These are phyloP conservation scores for Takashimella koratensis DNA, from an alignment of 1,284 basidiomycete genomes.

Conservation along the genomic window DNA sequence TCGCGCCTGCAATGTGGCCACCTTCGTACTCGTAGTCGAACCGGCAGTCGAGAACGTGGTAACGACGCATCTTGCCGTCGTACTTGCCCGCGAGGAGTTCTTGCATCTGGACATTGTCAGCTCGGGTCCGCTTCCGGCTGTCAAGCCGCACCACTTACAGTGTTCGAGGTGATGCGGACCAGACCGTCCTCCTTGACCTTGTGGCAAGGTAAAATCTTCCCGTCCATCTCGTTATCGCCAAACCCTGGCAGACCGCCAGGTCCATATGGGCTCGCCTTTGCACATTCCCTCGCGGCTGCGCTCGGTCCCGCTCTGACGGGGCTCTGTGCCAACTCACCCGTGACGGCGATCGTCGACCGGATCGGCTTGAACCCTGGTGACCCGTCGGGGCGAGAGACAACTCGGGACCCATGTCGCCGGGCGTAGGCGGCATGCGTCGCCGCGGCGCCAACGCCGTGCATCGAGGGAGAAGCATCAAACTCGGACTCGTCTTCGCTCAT, in stretches of 20 bases:
- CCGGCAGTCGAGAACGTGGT: constrained; percentile 87
- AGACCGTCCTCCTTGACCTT: constrained; percentile 90
- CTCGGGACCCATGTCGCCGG: constrained; percentile 21
- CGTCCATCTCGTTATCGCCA: constrained; percentile 85
- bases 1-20: constrained; percentile 86
- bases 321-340: constrained; percentile 6
- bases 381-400: constrained; percentile 28
- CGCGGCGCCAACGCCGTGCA: constrained; percentile 12
- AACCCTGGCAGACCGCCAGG: constrained; percentile 65
- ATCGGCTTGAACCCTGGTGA: constrained; percentile 35
- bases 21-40: constrained; percentile 96
- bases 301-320: not conserved
- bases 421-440: constrained; percentile 35
- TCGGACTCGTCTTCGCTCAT: constrained; percentile 40
- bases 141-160: constrained; percentile 55
- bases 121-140: not conserved
- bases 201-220: constrained; percentile 91
- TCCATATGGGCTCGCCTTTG: constrained; percentile 24
- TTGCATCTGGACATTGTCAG: constrained; percentile 57
- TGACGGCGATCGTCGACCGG: constrained; percentile 16
- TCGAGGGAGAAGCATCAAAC: constrained; percentile 36
- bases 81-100: constrained; percentile 70
- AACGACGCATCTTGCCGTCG: constrained; percentile 61
- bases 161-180: constrained; percentile 79
- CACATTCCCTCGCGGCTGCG: not conserved